Base-by-base conservation (phyloP, 495 filamentous ascomycete genomes). In the Xylaria acuta region DNA sequence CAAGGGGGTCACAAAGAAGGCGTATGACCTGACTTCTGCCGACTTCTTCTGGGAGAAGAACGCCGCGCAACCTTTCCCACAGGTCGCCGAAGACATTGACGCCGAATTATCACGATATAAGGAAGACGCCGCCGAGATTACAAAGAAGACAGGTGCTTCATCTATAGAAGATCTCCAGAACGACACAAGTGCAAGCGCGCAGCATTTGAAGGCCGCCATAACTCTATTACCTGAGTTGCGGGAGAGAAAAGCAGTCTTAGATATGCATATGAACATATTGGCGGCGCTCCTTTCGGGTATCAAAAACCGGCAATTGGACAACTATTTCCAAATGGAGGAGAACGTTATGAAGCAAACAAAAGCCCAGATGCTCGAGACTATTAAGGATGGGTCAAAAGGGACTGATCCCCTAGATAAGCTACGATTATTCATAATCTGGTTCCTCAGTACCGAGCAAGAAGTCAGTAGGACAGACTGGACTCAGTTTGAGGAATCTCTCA, bases 261-360 rank as follows among this genome's bases (percentile, higher is more conserved):
- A 98, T 78, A 98, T 97, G 93, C 97, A 99, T 81, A 99, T 99
- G 97, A 97, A 97, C 79, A 97, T 97, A 69, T 88, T 94, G n/a
- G 93, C 93, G 11, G 90, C 92, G 20, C 81, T 97, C 9, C 82
- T 97, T 59, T 92, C 92, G 73, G 94, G 94, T 1, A 96, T 97
- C 80, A 97, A 97, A 80, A 94, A 95, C 73, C 91, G 97, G 3
- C 94, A 98, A 79, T 83, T 99, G 30, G 96, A 99, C 79, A 95
- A 95, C 77, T 99, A 92, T 84, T 98, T 94, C 83, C 94, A 98
- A 81, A 87, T 97, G 32, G 97, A 99, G 77, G 94, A 99, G 80
- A 93, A 91, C 75, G 93, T 98, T 74, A 92, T 90, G 78, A 98
- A 97, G 81, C 94, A 97, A 81, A 92, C 91, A 65, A 97, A 97